Percentiles rank a stretch among this genome's conserved stretches.
Evolutionary conservation across 345 rosid species (phyloP).

Genomic region (Angophora floribunda): DNA sequence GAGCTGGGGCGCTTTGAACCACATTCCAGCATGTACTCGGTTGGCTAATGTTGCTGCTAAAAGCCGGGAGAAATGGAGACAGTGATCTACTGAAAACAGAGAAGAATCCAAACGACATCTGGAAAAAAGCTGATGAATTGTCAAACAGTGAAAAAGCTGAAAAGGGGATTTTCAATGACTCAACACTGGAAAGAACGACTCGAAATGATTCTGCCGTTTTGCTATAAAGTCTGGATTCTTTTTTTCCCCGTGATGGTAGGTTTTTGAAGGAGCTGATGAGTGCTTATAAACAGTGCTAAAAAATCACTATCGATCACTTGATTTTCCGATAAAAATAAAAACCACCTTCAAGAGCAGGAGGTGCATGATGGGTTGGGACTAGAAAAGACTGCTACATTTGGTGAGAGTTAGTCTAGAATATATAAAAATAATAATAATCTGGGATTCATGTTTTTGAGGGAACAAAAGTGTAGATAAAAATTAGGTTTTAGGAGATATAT

Average conservation of each 20-base stretch:
- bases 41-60: neutral
- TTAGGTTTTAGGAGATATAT: neutral
- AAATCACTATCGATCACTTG: neutral
- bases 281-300: neutral
- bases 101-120: neutral
- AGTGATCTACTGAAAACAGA: neutral
- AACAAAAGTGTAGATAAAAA: neutral
- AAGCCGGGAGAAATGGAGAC: neutral
- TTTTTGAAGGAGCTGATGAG: neutral
- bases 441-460: neutral
- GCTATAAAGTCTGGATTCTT: neutral
- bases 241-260: neutral
- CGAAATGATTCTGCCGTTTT: neutral
- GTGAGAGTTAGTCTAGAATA: neutral
- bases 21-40: neutral
- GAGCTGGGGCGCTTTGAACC: neutral
- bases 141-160: neutral
- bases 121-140: neutral
- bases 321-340: neutral
- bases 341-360: neutral
- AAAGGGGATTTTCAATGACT: neutral
- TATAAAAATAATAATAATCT: neutral
- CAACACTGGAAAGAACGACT: neutral
- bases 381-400: neutral
- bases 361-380: neutral